Evolutionary conservation across 805 yeast species (phyloP).

Genomic region (Suhomyces emberorum): DNA sequence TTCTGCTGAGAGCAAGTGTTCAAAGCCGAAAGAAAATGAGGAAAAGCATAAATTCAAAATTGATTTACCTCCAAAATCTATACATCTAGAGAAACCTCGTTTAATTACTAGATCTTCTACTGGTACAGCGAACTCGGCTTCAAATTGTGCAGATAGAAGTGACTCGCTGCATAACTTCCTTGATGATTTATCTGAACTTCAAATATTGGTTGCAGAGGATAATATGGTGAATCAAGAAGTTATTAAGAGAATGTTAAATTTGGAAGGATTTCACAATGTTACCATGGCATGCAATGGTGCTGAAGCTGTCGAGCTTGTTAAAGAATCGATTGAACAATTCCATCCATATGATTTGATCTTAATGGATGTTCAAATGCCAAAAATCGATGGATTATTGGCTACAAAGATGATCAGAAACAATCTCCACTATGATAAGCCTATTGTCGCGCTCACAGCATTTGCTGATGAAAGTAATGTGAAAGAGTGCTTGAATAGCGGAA

Average conservation of each 20-base stretch:
- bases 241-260: slow-evolving; percentile 76
- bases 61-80: slow-evolving; percentile 7
- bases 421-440: slow-evolving; percentile 62
- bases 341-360: slow-evolving; percentile 68
- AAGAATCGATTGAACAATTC: slow-evolving; percentile 40
- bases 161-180: slow-evolving; percentile 18
- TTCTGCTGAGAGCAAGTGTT: background rate
- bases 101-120: slow-evolving; percentile 47
- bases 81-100: slow-evolving; percentile 41
- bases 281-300: slow-evolving; percentile 86
- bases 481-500: slow-evolving; percentile 85
- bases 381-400: slow-evolving; percentile 83
- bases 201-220: slow-evolving; percentile 88
- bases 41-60: slow-evolving; percentile 1
- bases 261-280: slow-evolving; percentile 75
- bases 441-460: slow-evolving; percentile 92
- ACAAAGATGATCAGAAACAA: slow-evolving; percentile 69
- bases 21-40: background rate
- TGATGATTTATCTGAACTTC: slow-evolving; percentile 30
- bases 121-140: slow-evolving; percentile 49
- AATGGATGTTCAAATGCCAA: slow-evolving; percentile 99
- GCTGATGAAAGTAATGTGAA: slow-evolving; percentile 89
- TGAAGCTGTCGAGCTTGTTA: slow-evolving; percentile 74
- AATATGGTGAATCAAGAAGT: slow-evolving; percentile 94
- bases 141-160: slow-evolving; percentile 11